These are phyloP conservation scores for Pseudofabraea citricarpa DNA, from an alignment of 2,329 filamentous ascomycete species.

Conservation along the genomic window DNA sequence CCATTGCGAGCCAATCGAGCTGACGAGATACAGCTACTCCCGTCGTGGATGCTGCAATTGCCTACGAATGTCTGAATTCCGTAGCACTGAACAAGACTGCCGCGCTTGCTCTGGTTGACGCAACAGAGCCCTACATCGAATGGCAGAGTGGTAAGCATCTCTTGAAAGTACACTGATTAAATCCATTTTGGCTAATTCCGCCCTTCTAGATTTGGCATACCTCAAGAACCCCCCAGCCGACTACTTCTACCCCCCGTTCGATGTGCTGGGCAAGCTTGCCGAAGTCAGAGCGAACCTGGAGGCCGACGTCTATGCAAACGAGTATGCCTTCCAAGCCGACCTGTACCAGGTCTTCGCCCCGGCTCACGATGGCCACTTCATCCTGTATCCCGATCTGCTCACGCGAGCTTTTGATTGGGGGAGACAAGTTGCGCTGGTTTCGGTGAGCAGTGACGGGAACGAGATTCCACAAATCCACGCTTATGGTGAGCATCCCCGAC, in stretches of 20 bases:
- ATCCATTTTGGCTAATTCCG: not conserved
- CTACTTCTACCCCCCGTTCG: constrained; percentile 44
- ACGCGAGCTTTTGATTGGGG: constrained; percentile 45
- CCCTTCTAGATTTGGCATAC: constrained; percentile 18
- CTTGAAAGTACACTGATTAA: not conserved
- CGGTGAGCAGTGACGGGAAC: constrained; percentile 55
- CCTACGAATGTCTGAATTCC: constrained; percentile 24
- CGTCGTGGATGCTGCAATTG: constrained; percentile 21
- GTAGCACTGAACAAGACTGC: constrained; percentile 22
- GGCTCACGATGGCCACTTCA: constrained; percentile 63
- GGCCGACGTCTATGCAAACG: constrained; percentile 39
- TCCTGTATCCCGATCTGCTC: constrained; percentile 48
- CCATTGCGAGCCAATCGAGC: too few species aligned
- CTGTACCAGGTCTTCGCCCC: constrained; percentile 47
- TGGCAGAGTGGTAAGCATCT: constrained; percentile 23
- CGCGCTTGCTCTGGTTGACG: constrained; percentile 19
- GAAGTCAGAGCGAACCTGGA: constrained; percentile 38
- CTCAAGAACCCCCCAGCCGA: constrained; percentile 45
- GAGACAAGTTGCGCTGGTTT: constrained; percentile 47
- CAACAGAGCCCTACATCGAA: constrained; percentile 23
- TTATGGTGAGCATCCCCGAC: constrained; percentile 30
- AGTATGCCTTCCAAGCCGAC: constrained; percentile 50
- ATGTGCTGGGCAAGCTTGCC: constrained; percentile 41
- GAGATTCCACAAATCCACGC: constrained; percentile 53
- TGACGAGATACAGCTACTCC: constrained; percentile 22